Conservation (phyloP, 257 asterid species). For the Petrea volubilis region DNA sequence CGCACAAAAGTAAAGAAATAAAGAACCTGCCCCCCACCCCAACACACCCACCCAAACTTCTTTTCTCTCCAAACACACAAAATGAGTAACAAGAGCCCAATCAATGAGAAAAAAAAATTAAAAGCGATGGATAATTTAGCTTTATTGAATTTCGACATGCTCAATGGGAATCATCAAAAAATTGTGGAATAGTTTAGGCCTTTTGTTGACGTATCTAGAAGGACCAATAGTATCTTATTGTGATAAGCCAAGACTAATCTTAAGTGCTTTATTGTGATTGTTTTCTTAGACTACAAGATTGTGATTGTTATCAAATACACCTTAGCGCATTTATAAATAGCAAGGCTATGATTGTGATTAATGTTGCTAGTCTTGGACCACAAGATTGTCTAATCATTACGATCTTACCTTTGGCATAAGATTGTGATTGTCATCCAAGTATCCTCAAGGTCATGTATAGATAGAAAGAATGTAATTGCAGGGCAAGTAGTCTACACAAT, state of each 20-base stretch:
- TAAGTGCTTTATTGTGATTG: background rate
- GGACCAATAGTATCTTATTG: background rate
- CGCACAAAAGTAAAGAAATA: background rate
- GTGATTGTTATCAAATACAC: too few species aligned
- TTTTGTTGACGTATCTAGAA: background rate
- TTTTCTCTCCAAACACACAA: too few species aligned
- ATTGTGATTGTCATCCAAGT: background rate
- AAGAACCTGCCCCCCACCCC: background rate
- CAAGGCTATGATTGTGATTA: too few species aligned
- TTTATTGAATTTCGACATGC: background rate
- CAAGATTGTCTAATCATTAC: too few species aligned
- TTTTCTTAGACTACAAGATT: background rate
- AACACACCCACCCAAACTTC: too few species aligned
- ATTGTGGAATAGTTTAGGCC: background rate
- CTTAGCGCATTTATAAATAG: too few species aligned
- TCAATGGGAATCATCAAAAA: background rate
- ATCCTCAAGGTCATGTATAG: too few species aligned
- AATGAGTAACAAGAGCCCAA: too few species aligned
- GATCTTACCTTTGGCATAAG: too few species aligned
- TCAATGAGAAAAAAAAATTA: too few species aligned
- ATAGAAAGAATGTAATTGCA: background rate
- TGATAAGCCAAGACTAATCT: background rate
- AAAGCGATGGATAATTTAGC: background rate
- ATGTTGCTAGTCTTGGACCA: too few species aligned
- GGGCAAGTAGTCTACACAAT: background rate